Conservation (phyloP, 768 basidiomycete genomes). For the Agaricus subrufescens region DNA sequence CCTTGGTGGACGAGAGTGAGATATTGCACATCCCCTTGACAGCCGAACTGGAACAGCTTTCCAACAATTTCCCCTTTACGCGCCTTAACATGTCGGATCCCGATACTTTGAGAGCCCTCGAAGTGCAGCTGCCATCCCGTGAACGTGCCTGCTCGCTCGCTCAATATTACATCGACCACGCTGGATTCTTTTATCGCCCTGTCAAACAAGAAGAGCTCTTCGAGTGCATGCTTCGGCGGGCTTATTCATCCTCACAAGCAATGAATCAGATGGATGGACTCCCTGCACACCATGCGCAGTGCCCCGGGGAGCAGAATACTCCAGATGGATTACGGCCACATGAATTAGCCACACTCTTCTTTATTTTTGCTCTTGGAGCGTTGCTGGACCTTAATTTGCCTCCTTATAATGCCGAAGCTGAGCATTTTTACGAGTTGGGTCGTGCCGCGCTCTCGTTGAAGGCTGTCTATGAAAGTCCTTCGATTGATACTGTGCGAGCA, state of each 20-base stretch:
- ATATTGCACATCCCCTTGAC: constrained; percentile 13
- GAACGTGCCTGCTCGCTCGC: constrained; percentile 36
- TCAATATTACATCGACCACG: constrained; percentile 41
- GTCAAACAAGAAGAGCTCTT: constrained; percentile 45
- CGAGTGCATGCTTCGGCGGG: constrained; percentile 30
- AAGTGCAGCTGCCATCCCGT: constrained; percentile 38
- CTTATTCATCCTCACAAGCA: constrained; percentile 28
- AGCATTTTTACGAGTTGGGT: constrained; percentile 55
- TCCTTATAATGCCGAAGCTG: constrained; percentile 55
- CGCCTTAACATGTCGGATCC: constrained; percentile 24
- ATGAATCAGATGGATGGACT: constrained; percentile 8
- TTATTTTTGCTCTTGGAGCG: constrained; percentile 58
- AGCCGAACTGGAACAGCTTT: constrained; percentile 30
- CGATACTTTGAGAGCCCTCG: constrained; percentile 27
- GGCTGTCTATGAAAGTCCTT: constrained; percentile 49
- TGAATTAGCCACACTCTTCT: constrained; percentile 49
- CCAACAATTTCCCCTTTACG: constrained; percentile 38
- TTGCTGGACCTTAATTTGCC: constrained; percentile 48
- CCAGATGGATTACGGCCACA: constrained; percentile 28
- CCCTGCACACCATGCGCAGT: not conserved
- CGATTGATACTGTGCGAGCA: constrained; percentile 52
- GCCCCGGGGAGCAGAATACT: not conserved
- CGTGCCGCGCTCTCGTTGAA: constrained; percentile 49
- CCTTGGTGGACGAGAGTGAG: not conserved
- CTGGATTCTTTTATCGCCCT: constrained; percentile 44